Evolutionary conservation across 768 basidiomycete genomes (phyloP), one percentile per base, ranked within the genome.

Genomic region (Tephrocybe sp.): DNA sequence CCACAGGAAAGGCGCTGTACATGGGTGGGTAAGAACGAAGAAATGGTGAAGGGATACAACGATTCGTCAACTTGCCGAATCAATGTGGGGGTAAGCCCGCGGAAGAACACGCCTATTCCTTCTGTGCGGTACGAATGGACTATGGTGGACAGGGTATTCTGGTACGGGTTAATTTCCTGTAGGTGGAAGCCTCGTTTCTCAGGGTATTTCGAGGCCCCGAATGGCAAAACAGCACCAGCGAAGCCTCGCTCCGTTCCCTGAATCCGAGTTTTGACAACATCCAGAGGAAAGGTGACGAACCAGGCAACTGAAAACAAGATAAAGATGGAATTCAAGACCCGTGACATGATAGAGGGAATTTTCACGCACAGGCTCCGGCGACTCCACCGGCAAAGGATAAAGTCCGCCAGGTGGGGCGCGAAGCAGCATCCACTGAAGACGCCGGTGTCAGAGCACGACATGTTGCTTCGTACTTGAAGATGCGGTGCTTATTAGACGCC

Each of bases 231-330:
- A 22, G 19, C n/a, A n/a, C n/a, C n/a, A n/a, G 30, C 4, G 24
- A 2, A 23, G 29, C 30, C 23, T 11, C 59, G 56, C 29, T 67
- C 60, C 30, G 64, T 72, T 23, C 80, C 80, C 64, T 97, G 93
- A 57, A 94, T 80, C 4, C 92, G 81, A 12, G 94, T 94, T 70
- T 97, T 95, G 53, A 94, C 76, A 3, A 93, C 87, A 60, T 97
- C 93, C 47, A 93, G 72, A 2, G 91, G 91, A 64, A 95, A 97
- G 1, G 92, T 94, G 2, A 71, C 74, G 0, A 83, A 30, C 91
- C 91, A 94, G 8, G 88, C 88, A 8, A 77, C 77, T 77, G 40
- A 15, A 12, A 12, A 9, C 33, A 5, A 33, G 34, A 9, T 27
- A 21, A 24, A 1, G 19, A n/a, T 36, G n/a, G 36, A 24, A 3